A percentile compares a stretch with the other conserved stretches of the same genome.
Evolutionary conservation across 768 basidiomycete species (phyloP).

Genomic region (Leccinum pellstonianum): DNA sequence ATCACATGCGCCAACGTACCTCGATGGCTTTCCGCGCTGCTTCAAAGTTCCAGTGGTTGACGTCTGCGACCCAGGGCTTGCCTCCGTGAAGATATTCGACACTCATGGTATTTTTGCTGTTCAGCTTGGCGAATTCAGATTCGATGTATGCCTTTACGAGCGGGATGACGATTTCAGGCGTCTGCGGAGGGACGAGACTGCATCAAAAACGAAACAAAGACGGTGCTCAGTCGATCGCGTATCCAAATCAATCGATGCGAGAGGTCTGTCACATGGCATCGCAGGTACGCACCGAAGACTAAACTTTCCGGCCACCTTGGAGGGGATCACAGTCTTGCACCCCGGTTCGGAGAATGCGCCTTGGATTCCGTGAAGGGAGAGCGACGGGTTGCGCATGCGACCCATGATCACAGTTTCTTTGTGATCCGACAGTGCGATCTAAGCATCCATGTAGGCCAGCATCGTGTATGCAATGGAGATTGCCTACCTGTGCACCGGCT

Average conservation of each 20-base stretch:
- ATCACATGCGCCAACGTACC: conserved; percentile 34
- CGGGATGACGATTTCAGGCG: conserved; percentile 68
- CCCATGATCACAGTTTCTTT: conserved; percentile 86
- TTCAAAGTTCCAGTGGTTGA: conserved; percentile 90
- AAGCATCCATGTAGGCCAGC: neutral
- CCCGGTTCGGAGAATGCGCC: conserved; percentile 87
- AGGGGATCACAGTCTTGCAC: conserved; percentile 92
- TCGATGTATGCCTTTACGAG: conserved; percentile 70
- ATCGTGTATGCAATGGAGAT: neutral
- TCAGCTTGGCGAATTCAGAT: conserved; percentile 80
- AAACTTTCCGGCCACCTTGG: conserved; percentile 87
- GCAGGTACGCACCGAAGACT: conserved; percentile 71
- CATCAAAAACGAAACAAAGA: neutral
- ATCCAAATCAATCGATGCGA: neutral
- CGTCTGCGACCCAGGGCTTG: conserved; percentile 85
- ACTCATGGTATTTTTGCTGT: conserved; percentile 76
- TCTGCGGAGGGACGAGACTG: conserved; percentile 84
- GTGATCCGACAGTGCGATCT: conserved; percentile 70
- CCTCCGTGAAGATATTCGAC: conserved; percentile 78
- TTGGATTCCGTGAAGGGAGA: conserved; percentile 94
- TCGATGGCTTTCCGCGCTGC: conserved; percentile 87
- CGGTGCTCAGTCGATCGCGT: neutral
- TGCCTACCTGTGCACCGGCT: conserved; percentile 57
- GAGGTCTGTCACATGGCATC: neutral
- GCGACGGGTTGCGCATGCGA: conserved; percentile 85